These are phyloP conservation scores for Leptodontidium sp. DNA, from an alignment of 2,329 filamentous ascomycete species.

Conservation along the genomic window DNA sequence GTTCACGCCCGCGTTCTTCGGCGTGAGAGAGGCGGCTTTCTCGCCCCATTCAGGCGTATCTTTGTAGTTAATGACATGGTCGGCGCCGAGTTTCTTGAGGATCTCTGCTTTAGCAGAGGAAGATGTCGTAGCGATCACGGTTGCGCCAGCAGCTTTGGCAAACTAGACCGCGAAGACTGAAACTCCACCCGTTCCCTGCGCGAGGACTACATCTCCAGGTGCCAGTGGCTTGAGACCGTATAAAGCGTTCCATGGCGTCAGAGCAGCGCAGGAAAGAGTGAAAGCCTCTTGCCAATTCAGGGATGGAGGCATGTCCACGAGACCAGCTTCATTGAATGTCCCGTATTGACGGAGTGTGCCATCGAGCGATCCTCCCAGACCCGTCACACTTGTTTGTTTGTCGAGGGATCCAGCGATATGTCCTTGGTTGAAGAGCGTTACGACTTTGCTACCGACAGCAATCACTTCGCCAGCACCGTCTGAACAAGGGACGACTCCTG, in stretches of 20 bases:
- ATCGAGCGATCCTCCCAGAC: conserved; percentile 63
- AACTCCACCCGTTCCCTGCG: conserved; percentile 55
- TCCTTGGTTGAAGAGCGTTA: conserved; percentile 65
- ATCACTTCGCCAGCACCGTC: conserved; percentile 57
- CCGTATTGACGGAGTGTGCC: conserved; percentile 60
- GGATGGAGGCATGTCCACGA: conserved; percentile 64
- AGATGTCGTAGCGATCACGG: conserved; percentile 53
- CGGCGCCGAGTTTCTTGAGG: conserved; percentile 52
- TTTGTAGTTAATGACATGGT: conserved; percentile 55
- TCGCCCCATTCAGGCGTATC: conserved; percentile 52
- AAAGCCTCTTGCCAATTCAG: conserved; percentile 56
- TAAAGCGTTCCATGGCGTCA: conserved; percentile 66
- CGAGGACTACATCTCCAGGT: conserved; percentile 51
- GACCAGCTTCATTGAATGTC: conserved; percentile 61
- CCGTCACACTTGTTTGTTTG: conserved; percentile 48
- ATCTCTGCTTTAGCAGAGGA: conserved; percentile 49
- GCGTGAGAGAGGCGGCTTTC: conserved; percentile 48
- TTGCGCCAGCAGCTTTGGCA: conserved; percentile 51
- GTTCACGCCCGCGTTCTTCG: conserved; percentile 51
- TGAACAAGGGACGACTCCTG: conserved; percentile 47
- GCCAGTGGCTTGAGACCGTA: conserved; percentile 54
- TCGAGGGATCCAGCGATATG: conserved; percentile 43
- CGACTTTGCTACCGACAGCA: conserved; percentile 60
- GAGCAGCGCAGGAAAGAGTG: conserved; percentile 59
- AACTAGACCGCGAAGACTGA: conserved; percentile 51